Evolutionary conservation across 345 rosid genomes (phyloP).

Genomic region (Salix arbutifolia): DNA sequence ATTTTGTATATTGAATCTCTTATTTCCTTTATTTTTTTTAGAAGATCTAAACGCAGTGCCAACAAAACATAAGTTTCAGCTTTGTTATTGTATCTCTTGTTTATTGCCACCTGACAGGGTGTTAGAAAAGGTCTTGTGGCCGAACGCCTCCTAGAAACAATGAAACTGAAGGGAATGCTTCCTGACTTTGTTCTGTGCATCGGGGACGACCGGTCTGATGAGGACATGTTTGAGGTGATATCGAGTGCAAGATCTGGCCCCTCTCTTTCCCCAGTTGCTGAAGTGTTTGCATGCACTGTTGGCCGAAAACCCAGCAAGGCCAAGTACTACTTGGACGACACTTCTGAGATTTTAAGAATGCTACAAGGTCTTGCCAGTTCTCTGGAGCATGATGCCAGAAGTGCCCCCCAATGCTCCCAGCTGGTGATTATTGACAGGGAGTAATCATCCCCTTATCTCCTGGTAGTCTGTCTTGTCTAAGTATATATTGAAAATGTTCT

Average conservation of each 20-base stretch:
- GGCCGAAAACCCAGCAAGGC: slow-evolving; percentile 95
- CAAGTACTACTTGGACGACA: slow-evolving; percentile 86
- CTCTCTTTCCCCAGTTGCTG: slow-evolving; percentile 71
- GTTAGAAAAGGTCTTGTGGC: slow-evolving; percentile 89
- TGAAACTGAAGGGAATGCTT: slow-evolving; percentile 58
- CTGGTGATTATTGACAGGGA: slow-evolving; percentile 9
- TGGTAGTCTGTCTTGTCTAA: neutral
- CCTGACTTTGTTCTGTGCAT: slow-evolving; percentile 85
- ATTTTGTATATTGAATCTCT: neutral
- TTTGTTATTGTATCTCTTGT: neutral
- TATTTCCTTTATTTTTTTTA: neutral
- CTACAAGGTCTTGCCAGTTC: slow-evolving; percentile 56
- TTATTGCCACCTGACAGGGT: slow-evolving; percentile 41
- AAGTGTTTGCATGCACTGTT: slow-evolving; percentile 86
- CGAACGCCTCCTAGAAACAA: slow-evolving; percentile 51
- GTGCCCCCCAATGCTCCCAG: neutral
- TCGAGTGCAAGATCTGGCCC: slow-evolving; percentile 53
- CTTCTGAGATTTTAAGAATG: slow-evolving; percentile 69
- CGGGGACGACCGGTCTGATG: slow-evolving; percentile 91
- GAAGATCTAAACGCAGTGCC: neutral
- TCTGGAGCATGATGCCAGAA: slow-evolving; percentile 31
- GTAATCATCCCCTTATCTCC: neutral
- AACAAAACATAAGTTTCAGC: neutral
- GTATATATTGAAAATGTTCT: neutral
- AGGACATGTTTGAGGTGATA: slow-evolving; percentile 95